phyloP scores from a whole-genome alignment of 1,284 basidiomycete genomes.

The Apiotrichum mycotoxinovorans region DNA sequence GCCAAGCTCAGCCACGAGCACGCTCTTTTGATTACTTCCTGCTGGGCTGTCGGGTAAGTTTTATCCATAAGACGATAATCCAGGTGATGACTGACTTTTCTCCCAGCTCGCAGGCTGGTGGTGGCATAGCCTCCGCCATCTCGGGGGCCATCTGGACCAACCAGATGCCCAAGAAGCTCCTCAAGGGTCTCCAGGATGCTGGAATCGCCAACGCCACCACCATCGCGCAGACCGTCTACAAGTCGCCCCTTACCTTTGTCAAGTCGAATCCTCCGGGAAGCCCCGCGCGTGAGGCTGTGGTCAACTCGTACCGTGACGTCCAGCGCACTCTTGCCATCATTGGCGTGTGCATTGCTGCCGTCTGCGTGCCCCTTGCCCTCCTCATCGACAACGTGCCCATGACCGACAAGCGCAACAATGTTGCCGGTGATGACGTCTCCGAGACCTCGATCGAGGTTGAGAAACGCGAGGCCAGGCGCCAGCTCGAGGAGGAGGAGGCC shows the following conservation, averaged over 20 bases:
- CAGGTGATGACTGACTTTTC: background rate
- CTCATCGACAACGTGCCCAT: conserved; percentile 35
- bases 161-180: conserved; percentile 25
- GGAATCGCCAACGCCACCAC: conserved; percentile 27
- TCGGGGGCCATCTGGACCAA: conserved; percentile 48
- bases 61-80: background rate
- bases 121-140: conserved; percentile 46
- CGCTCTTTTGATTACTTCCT: conserved; percentile 18
- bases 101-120: conserved; percentile 13
- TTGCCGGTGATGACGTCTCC: conserved; percentile 5
- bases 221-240: conserved; percentile 39
- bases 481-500: background rate
- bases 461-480: background rate
- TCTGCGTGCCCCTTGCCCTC: conserved; percentile 28
- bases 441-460: background rate
- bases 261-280: conserved; percentile 41
- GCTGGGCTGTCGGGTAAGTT: conserved; percentile 14
- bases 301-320: conserved; percentile 37
- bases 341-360: conserved; percentile 35
- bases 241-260: conserved; percentile 39
- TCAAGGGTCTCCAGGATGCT: conserved; percentile 9
- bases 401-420: conserved; percentile 33
- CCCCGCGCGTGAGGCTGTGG: conserved; percentile 39
- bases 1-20: conserved; percentile 20
- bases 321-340: conserved; percentile 41